Conservation (phyloP, 139 green algal species). For the Coelastrella sp. region DNA sequence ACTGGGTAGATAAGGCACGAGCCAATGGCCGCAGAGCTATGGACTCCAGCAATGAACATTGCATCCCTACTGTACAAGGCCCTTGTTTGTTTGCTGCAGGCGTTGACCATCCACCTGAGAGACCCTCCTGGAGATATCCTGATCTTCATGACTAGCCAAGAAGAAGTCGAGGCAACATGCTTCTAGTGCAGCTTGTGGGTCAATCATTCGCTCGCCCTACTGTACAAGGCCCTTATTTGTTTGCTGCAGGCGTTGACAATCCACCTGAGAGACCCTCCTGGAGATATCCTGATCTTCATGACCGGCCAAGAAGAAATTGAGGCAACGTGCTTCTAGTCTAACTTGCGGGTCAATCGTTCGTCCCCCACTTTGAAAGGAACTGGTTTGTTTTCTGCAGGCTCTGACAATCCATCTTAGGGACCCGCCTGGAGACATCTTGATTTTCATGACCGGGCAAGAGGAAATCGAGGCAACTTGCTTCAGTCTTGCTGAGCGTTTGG, state of each 20-base stretch:
- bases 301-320: no score
- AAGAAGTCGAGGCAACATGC: no score
- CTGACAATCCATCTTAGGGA: slow-evolving; percentile 95
- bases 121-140: no score
- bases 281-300: no score
- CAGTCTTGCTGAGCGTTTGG: slow-evolving; percentile 83
- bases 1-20: no score
- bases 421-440: slow-evolving; percentile 95
- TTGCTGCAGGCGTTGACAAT: slow-evolving; percentile 88
- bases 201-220: background rate
- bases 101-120: slow-evolving; percentile 93
- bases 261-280: no score
- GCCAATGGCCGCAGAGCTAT: no score
- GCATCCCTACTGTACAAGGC: no score
- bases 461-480: slow-evolving; percentile 98
- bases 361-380: background rate
- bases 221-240: background rate
- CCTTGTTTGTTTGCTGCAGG: slow-evolving; percentile 61
- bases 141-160: no score
- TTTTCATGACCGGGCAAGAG: slow-evolving; percentile 98
- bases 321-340: no score
- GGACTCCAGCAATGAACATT: no score
- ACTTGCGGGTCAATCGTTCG: background rate
- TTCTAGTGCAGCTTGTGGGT: no score
- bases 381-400: slow-evolving; percentile 66